Evolutionary conservation across 2,329 filamentous ascomycete species (phyloP).

Genomic region (Trichoderma oligosporum): DNA sequence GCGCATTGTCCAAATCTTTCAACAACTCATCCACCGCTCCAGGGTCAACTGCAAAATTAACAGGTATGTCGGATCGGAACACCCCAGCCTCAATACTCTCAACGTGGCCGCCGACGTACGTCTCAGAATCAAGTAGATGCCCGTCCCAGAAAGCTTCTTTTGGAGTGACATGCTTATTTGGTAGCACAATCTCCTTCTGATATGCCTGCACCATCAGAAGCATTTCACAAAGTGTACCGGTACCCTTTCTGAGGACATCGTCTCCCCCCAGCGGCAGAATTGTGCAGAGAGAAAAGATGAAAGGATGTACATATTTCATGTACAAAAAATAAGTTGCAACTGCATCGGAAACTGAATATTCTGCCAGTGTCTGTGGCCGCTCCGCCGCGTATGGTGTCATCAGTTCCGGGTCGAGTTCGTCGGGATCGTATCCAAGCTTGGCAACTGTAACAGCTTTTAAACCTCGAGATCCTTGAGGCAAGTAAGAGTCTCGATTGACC

Average conservation of each 20-base stretch:
- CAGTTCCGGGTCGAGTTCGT: conserved; percentile 93
- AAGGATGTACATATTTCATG: conserved; percentile 99
- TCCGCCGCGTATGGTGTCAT: conserved; percentile 93
- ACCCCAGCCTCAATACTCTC: conserved; percentile 99
- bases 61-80: conserved; percentile 91
- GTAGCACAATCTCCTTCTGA: conserved; percentile 82
- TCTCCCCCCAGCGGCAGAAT: conserved; percentile 92
- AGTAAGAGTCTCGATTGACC: conserved; percentile 97
- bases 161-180: conserved; percentile 91
- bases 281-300: conserved; percentile 97
- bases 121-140: conserved; percentile 92
- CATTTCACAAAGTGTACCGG: conserved; percentile 99
- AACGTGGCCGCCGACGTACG: conserved; percentile 96
- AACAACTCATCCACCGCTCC: conserved; percentile 86
- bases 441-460: conserved; percentile 96
- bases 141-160: conserved; percentile 96
- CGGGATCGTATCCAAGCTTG: conserved; percentile 96
- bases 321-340: conserved; percentile 98
- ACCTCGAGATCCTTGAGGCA: conserved; percentile 94
- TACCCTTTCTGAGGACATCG: conserved; percentile 90
- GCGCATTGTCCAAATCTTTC: conserved; percentile 77
- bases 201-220: conserved; percentile 98
- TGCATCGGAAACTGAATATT: conserved; percentile 98
- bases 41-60: conserved; percentile 88
- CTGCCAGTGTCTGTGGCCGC: conserved; percentile 86